Conservation (phyloP, 1,284 basidiomycete genomes). For the Naganishia sp. region DNA sequence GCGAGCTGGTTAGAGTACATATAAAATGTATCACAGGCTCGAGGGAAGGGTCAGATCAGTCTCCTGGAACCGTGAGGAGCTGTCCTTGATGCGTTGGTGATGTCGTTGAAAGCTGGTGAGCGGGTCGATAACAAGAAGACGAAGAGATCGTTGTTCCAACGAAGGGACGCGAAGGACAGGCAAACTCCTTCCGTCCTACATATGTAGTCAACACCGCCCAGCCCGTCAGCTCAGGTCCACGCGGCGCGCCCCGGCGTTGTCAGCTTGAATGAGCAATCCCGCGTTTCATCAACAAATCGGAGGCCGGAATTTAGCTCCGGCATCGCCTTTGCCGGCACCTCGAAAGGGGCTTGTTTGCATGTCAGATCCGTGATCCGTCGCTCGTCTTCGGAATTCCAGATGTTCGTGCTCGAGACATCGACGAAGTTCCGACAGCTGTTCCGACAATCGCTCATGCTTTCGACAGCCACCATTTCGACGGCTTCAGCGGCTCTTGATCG, state of each 20-base stretch:
- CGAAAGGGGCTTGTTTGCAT: neutral
- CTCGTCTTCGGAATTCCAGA: neutral
- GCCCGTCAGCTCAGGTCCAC: neutral
- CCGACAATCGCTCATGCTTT: no score
- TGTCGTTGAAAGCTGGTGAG: neutral
- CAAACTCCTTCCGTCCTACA: neutral
- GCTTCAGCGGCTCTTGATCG: no score
- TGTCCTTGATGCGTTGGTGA: constrained; percentile 8
- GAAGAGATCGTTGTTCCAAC: constrained; percentile 1
- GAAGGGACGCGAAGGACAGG: neutral
- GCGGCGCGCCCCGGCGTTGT: constrained; percentile 16
- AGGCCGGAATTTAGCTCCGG: no score
- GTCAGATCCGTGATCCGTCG: constrained; percentile 2
- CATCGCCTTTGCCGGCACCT: no score
- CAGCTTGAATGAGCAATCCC: constrained; percentile 8
- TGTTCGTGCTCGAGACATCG: neutral
- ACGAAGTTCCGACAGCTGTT: neutral
- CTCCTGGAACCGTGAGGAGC: constrained; percentile 23
- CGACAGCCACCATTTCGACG: no score
- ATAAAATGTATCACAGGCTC: constrained; percentile 53
- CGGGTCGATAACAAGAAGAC: constrained; percentile 1
- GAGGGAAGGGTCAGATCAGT: constrained; percentile 3
- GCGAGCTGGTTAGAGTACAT: constrained; percentile 86
- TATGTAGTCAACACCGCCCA: neutral
- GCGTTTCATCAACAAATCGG: constrained; percentile 1